Evolutionary conservation across 2,329 filamentous ascomycete species (phyloP), one percentile per base, ranked within the genome.

Genomic region (Paraconiothyrium sp.): DNA sequence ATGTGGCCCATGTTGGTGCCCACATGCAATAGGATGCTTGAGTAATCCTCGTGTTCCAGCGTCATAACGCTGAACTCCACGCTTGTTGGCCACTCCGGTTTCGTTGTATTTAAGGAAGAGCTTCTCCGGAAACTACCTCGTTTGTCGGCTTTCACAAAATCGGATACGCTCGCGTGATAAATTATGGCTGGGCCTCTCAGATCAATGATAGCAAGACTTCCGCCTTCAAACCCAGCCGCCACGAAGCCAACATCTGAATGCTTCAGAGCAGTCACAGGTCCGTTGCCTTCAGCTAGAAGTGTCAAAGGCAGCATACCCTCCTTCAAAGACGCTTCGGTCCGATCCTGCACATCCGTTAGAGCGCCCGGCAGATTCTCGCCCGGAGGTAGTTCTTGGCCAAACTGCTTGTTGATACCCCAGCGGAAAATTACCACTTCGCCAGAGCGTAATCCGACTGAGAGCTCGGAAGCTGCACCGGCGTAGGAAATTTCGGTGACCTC

Each of bases 191-290:
- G 95, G 0, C 94, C 94, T 60, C 95, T 89, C 63, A 99, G 84
- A 76, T 99, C 95, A 55, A 98, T 87, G 41, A 99, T 86, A 9
- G 88, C 90, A 41, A 99, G 79, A 65, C 88, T 88, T 2, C 95
- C 95, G 43, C 88, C 88, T 76, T 97, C 91, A 10, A 93, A 97
- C 0, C 93, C 95, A 34, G 91, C 89, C 11, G 90, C 94, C 11
- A 97, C 88, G 73, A 99, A 99, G 0, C 95, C 95, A 13, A 98
- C 89, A 76, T 97, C 92, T n/a, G 93, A 95, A 59, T 95, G 88
- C 60, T 92, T 90, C 41, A 96, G 74, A 1, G 90, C 91, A 24
- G 88, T 94, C 35, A 97, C 89, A 1, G 92, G 84, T 0, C 94
- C 95, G 72, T 93, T 89, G 75, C 91, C 88, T 85, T 94, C 92